Base-by-base conservation (phyloP, 306 rosid species). In the Urtica urens region DNA sequence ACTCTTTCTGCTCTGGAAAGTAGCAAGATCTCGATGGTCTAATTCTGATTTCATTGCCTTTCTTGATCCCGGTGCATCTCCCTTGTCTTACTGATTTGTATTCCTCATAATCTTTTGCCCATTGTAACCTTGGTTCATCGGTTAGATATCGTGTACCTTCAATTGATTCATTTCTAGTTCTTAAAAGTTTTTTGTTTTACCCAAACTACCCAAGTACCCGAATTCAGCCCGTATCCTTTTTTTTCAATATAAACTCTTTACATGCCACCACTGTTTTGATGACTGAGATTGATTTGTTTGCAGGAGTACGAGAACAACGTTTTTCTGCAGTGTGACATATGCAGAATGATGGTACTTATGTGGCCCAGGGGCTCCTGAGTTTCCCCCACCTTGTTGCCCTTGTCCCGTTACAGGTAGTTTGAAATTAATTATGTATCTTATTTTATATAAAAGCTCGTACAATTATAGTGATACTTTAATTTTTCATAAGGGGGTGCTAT, bases 331-430 rank as follows among this genome's bases (percentile, higher is more conserved):
- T 90, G 99, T 56, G 99, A 90, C 82, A 90, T 85, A 65, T 90
- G 99, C 83, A 79, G 99, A 78, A 90, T 90, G 83, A 90, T 90
- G 99, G 99, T 90, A 82, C 70, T 74, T 85, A 62, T 92, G 99
- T 66, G 94, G 96, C 27, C 81, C 79, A 1, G 93, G 81, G 55
- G 82, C 87, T 73, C 83, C 93, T 23, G 64, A 66, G 34, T 40
- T 64, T 61, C 78, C 74, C 9, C 96, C 99, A 3, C 86, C 87
- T 52, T 85, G 99, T 59, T 85, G 93, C 77, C 79, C 85, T 46
- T 92, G 99, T 67, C 99, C 99, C 43, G 87, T 85, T 59, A 77
- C 73, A 71, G 99, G 99, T 90, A 75, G 59, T 71, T 38, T 55
- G 60, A 60, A 13, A 14, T 35, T 13, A 16, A 10, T 13, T 42